These are phyloP conservation scores for Rugosomyces carneus DNA, from an alignment of 1,284 basidiomycete species.

Conservation along the genomic window DNA sequence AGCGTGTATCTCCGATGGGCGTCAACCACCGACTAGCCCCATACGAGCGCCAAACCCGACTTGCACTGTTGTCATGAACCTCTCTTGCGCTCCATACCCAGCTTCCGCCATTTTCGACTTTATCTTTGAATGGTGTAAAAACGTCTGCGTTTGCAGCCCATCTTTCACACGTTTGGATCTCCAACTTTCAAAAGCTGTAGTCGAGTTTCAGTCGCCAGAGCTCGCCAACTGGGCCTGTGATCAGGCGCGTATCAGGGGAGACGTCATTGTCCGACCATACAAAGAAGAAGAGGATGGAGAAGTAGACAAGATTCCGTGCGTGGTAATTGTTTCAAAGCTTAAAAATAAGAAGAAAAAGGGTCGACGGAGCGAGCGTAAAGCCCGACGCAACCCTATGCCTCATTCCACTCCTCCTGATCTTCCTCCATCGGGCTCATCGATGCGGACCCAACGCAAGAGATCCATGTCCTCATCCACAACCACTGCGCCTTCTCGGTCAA, in stretches of 20 bases:
- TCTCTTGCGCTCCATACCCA: constrained; percentile 42
- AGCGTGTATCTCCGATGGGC: no score
- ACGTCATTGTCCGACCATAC: constrained; percentile 56
- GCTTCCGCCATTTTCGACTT: constrained; percentile 36
- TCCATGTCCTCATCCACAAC: no score
- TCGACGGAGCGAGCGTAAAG: no score
- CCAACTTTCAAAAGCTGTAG: constrained; percentile 40
- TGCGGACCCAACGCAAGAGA: no score
- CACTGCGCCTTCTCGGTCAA: no score
- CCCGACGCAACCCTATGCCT: no score
- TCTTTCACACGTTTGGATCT: constrained; percentile 33
- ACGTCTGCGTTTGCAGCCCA: constrained; percentile 31
- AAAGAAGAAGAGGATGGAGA: constrained; percentile 29
- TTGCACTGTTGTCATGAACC: constrained; percentile 56
- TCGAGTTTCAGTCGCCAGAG: constrained; percentile 45
- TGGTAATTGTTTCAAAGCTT: no score
- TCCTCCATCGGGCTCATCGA: no score
- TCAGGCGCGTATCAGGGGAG: constrained; percentile 32
- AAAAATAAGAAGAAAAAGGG: no score
- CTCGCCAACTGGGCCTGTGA: constrained; percentile 43
- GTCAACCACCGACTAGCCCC: no score
- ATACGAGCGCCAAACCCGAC: constrained; percentile 32
- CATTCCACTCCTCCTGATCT: no score
- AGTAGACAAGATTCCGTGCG: no score
- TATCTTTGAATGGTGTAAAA: constrained; percentile 40